Evolutionary conservation across 148 eudicot species (phyloP).

Genomic region (Vaccinium vitisidaea): DNA sequence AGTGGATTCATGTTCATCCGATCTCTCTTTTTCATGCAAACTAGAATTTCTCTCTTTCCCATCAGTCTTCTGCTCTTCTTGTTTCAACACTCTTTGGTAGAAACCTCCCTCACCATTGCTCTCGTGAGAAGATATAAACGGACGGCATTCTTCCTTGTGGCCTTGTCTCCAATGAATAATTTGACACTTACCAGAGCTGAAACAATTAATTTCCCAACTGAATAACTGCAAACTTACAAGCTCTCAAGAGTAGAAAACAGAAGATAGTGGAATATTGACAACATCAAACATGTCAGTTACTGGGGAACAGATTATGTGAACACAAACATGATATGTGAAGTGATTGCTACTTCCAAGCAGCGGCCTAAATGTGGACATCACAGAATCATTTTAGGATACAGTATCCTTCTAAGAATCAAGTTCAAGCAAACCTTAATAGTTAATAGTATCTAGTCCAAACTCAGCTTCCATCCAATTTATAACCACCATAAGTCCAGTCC

Average conservation of each 20-base stretch:
- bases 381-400: background rate
- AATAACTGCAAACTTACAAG: conserved; percentile 12
- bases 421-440: background rate
- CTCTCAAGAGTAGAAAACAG: background rate
- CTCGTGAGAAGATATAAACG: conserved; percentile 24
- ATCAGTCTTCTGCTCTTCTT: conserved; percentile 30
- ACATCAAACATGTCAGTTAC: background rate
- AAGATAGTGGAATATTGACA: background rate
- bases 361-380: background rate
- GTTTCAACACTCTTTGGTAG: conserved; percentile 26
- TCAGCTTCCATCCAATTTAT: too few relatives aligned
- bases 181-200: conserved; percentile 95
- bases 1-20: conserved; percentile 22
- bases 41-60: conserved; percentile 11
- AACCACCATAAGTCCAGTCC: too few relatives aligned
- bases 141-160: conserved; percentile 75
- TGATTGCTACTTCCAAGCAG: background rate
- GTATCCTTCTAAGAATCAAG: background rate
- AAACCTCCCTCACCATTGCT: conserved; percentile 33
- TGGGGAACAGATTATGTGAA: background rate
- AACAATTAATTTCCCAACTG: conserved; percentile 18
- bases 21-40: conserved; percentile 28
- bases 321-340: background rate
- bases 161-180: conserved; percentile 89
- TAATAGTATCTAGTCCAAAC: too few relatives aligned